These are phyloP conservation scores for Podospora pseudopauciseta DNA, from an alignment of 495 filamentous ascomycete genomes.

Conservation along the genomic window DNA sequence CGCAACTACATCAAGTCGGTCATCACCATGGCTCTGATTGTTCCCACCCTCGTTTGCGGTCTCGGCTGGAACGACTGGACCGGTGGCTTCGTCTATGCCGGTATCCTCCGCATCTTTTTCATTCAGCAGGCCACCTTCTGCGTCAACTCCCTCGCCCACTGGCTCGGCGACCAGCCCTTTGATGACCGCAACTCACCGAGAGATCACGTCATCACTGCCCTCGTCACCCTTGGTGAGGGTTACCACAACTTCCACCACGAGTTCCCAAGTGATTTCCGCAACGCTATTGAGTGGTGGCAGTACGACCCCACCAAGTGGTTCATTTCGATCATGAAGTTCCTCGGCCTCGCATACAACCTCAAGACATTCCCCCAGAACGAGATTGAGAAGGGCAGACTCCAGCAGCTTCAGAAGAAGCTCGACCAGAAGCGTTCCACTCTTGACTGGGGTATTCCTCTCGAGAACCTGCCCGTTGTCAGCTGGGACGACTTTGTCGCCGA, in stretches of 20 bases:
- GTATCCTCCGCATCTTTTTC: conserved; percentile 95
- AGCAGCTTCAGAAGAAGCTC: conserved; percentile 98
- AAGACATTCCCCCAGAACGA: conserved; percentile 98
- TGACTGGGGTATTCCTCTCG: conserved; percentile 93
- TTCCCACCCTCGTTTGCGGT: conserved; percentile 81
- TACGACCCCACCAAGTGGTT: conserved; percentile 99
- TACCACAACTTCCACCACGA: conserved; percentile 99
- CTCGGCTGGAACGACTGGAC: conserved; percentile 85
- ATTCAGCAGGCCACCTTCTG: conserved; percentile 99
- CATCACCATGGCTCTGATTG: conserved; percentile 77
- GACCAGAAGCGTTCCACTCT: conserved; percentile 90
- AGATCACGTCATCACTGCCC: conserved; percentile 91
- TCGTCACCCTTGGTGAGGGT: conserved; percentile 94
- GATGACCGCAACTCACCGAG: conserved; percentile 98
- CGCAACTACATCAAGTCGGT: conserved; percentile 88
- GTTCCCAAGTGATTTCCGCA: conserved; percentile 98
- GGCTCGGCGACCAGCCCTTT: conserved; percentile 98
- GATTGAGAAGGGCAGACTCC: conserved; percentile 97
- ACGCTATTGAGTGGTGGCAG: conserved; percentile 96
- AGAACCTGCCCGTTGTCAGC: conserved; percentile 90
- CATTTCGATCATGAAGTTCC: conserved; percentile 91
- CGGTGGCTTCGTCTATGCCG: conserved; percentile 91
- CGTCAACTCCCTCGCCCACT: conserved; percentile 97
- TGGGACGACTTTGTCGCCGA: conserved; percentile 94
- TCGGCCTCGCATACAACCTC: conserved; percentile 89